phyloP scores from a whole-genome alignment of 345 rosid genomes.

The Pugionium cornutum region DNA sequence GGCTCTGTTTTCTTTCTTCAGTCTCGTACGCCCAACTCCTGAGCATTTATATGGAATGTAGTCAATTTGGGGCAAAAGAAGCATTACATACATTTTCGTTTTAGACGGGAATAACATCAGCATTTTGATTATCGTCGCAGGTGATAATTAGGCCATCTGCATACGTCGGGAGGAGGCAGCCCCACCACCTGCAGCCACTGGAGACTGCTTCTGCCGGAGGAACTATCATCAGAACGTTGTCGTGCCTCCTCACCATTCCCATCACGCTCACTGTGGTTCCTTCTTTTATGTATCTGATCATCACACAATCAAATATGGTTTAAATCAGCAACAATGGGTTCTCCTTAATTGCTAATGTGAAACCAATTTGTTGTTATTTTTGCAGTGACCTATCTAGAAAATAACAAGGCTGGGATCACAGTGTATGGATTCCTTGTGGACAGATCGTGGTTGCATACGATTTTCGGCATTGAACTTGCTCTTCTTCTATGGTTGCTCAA shows the following conservation, averaged over 20 bases:
- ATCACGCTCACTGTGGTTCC: constrained; percentile 94
- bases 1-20: background rate
- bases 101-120: constrained; percentile 78
- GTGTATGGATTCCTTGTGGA: constrained; percentile 81
- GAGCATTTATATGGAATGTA: no score
- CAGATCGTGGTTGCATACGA: constrained; percentile 80
- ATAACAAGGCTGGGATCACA: constrained; percentile 86
- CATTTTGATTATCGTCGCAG: constrained; percentile 67
- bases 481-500: constrained; percentile 89
- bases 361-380: constrained; percentile 8
- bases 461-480: constrained; percentile 77
- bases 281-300: constrained; percentile 79
- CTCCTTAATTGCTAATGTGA: background rate
- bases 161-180: constrained; percentile 70
- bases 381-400: constrained; percentile 82
- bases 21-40: no score
- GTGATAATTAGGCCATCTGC: constrained; percentile 78
- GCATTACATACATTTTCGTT: constrained; percentile 37
- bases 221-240: constrained; percentile 78
- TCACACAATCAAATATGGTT: no score
- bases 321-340: background rate
- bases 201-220: constrained; percentile 70
- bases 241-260: constrained; percentile 88
- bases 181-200: constrained; percentile 76
- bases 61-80: background rate